Evolutionary conservation across 2,329 filamentous ascomycete species (phyloP).

Genomic region (Kalmusia sp.): DNA sequence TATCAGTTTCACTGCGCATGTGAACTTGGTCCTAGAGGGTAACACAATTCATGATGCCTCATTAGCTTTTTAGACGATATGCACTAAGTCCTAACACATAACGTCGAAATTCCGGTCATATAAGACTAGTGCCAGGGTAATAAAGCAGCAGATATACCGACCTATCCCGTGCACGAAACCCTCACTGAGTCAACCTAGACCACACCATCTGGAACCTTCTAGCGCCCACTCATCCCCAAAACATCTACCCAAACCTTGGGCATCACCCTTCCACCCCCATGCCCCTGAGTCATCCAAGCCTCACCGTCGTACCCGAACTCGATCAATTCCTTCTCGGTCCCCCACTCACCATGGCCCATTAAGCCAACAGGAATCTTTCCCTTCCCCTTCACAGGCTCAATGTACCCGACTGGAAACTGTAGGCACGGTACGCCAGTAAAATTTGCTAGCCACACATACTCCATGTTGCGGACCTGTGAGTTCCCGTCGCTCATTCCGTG

Average conservation of each 20-base stretch:
- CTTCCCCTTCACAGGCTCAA: slow-evolving; percentile 60
- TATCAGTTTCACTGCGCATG: no score
- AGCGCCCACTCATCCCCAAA: slow-evolving; percentile 20
- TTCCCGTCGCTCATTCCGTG: slow-evolving; percentile 77
- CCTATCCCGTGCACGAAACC: no score
- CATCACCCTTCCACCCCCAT: slow-evolving; percentile 42
- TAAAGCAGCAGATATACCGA: no score
- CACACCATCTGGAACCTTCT: background rate
- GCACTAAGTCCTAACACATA: no score
- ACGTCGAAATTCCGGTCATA: no score
- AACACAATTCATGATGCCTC: no score
- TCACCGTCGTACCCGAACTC: slow-evolving; percentile 62
- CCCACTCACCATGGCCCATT: slow-evolving; percentile 64
- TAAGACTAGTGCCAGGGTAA: no score
- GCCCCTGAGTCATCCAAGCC: slow-evolving; percentile 50
- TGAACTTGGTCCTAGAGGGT: no score
- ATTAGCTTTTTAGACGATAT: no score
- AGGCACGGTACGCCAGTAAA: slow-evolving; percentile 80
- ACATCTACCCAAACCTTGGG: slow-evolving; percentile 51
- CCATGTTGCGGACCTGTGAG: slow-evolving; percentile 77
- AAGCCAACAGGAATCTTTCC: slow-evolving; percentile 64
- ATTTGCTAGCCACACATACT: slow-evolving; percentile 86
- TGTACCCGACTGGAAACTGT: slow-evolving; percentile 77
- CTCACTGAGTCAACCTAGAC: no score
- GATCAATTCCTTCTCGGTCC: slow-evolving; percentile 59